Percentiles rank a stretch among this genome's conserved stretches.
Evolutionary conservation across 345 rosid species (phyloP).

Genomic region (Pugionium cornutum): DNA sequence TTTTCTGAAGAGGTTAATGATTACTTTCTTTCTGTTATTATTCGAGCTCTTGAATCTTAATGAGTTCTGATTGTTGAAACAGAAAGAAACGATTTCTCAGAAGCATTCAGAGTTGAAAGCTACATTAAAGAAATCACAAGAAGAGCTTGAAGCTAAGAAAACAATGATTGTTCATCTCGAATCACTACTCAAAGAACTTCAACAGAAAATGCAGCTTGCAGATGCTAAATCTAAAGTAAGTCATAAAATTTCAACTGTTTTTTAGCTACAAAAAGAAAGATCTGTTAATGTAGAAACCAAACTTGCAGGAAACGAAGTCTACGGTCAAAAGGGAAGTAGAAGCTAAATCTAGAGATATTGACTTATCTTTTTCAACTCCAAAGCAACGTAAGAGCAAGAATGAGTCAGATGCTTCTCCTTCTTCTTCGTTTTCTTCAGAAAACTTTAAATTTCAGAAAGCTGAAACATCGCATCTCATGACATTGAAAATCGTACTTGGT

Average conservation of each 20-base stretch:
- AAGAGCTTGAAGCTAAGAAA: slow-evolving; percentile 61
- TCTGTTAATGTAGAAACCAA: slow-evolving; percentile 14
- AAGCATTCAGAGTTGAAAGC: slow-evolving; percentile 53
- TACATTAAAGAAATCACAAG: slow-evolving; percentile 52
- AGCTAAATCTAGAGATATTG: slow-evolving; percentile 73
- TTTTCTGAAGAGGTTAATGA: slow-evolving; percentile 52
- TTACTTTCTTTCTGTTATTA: neutral
- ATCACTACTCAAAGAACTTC: slow-evolving; percentile 55
- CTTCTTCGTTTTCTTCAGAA: slow-evolving; percentile 43
- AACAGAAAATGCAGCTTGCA: slow-evolving; percentile 55
- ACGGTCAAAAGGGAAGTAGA: slow-evolving; percentile 45
- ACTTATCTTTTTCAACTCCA: slow-evolving; percentile 48
- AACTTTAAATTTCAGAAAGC: slow-evolving; percentile 35
- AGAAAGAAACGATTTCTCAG: slow-evolving; percentile 53
- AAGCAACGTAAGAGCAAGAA: slow-evolving; percentile 64
- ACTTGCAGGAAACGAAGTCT: slow-evolving; percentile 42
- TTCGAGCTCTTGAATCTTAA: neutral
- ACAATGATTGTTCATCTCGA: slow-evolving; percentile 49
- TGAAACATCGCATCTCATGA: slow-evolving; percentile 41
- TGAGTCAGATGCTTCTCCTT: slow-evolving; percentile 48
- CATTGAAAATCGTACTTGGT: slow-evolving; percentile 57
- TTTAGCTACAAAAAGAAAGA: neutral
- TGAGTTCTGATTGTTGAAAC: slow-evolving; percentile 22
- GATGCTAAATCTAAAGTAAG: slow-evolving; percentile 63
- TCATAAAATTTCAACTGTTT: neutral